Evolutionary conservation across 1,284 basidiomycete genomes (phyloP).

Genomic region (Ustilago crameri): DNA sequence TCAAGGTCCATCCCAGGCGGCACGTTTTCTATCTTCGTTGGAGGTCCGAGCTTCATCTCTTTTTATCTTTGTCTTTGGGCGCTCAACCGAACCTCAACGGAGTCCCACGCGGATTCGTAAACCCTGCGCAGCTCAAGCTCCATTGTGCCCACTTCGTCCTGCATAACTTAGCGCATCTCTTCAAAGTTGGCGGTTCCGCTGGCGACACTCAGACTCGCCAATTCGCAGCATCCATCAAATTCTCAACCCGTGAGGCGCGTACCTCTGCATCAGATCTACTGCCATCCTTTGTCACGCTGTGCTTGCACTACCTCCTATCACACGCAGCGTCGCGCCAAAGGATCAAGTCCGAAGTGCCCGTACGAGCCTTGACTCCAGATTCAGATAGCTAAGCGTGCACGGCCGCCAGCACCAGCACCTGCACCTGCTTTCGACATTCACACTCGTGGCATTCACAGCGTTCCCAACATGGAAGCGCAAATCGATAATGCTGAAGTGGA

Average conservation of each 20-base stretch:
- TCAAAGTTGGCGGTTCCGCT: background rate
- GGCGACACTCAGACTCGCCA: too few relatives aligned
- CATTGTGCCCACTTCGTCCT: background rate
- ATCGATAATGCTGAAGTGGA: conserved; percentile 5
- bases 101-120: background rate
- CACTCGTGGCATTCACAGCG: too few relatives aligned
- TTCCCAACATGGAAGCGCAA: conserved; percentile 15
- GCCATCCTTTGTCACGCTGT: too few relatives aligned
- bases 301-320: too few relatives aligned
- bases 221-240: too few relatives aligned
- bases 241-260: too few relatives aligned
- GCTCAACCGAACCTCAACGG: background rate
- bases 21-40: too few relatives aligned
- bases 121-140: too few relatives aligned
- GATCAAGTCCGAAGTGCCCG: conserved; percentile 1
- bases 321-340: background rate
- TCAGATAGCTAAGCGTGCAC: too few relatives aligned
- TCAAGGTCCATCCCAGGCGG: too few relatives aligned
- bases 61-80: background rate
- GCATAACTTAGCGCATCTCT: background rate
- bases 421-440: background rate
- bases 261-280: too few relatives aligned
- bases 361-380: background rate
- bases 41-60: too few relatives aligned
- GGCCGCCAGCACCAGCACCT: background rate